These are phyloP conservation scores for Chalaropsis thielavioides DNA, from an alignment of 2,329 filamentous ascomycete genomes.

Conservation along the genomic window DNA sequence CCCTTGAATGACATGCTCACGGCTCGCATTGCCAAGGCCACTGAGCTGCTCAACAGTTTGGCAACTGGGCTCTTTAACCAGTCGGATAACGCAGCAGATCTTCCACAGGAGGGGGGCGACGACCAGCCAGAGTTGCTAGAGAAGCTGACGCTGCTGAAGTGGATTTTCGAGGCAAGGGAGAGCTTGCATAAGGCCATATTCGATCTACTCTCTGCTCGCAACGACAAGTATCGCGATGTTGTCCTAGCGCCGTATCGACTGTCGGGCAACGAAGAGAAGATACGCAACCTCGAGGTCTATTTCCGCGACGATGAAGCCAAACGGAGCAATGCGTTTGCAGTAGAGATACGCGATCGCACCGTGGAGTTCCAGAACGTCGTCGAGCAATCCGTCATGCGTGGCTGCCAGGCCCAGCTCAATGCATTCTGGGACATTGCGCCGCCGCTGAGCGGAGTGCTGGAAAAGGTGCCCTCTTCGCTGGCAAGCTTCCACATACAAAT, in stretches of 20 bases:
- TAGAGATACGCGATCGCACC: constrained; percentile 56
- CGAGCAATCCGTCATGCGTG: constrained; percentile 70
- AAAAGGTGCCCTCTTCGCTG: constrained; percentile 55
- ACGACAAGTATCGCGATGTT: constrained; percentile 72
- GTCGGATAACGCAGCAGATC: constrained; percentile 54
- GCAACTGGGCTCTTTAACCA: constrained; percentile 12
- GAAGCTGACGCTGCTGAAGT: constrained; percentile 87
- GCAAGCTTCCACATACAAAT: constrained; percentile 58
- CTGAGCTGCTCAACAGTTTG: constrained; percentile 40
- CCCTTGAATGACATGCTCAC: constrained; percentile 70
- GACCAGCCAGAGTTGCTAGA: constrained; percentile 88
- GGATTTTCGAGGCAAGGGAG: constrained; percentile 93
- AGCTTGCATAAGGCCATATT: constrained; percentile 71
- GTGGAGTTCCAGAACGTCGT: constrained; percentile 66
- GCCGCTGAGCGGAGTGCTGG: constrained; percentile 58
- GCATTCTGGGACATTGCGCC: constrained; percentile 98
- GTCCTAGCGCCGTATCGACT: constrained; percentile 67
- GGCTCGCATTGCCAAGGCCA: constrained; percentile 57
- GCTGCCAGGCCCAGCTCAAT: constrained; percentile 79
- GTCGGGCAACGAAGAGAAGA: constrained; percentile 63
- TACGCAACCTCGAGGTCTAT: constrained; percentile 64
- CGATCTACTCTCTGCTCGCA: constrained; percentile 70
- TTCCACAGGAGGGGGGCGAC: constrained; percentile 87
- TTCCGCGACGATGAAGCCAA: constrained; percentile 66
- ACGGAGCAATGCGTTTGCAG: constrained; percentile 55